Percentiles rank a stretch among this genome's conserved stretches.
Evolutionary conservation across 306 rosid genomes (phyloP).

Genomic region (Ormosia emarginata): DNA sequence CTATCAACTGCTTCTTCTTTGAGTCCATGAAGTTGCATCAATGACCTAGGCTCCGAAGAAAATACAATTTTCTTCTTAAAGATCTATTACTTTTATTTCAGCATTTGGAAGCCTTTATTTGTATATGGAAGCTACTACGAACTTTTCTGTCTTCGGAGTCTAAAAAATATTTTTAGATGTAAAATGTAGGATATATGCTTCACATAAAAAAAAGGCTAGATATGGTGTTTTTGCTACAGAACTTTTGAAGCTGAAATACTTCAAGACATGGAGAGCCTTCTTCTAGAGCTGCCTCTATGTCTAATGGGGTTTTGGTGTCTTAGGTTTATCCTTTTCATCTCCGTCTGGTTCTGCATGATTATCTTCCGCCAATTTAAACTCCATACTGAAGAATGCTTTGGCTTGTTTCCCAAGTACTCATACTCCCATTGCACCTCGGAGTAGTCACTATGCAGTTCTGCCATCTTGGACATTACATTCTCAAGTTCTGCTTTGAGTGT

Average conservation of each 20-base stretch:
- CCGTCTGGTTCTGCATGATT: slow-evolving; percentile 42
- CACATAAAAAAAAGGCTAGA: not conserved
- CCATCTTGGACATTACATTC: slow-evolving; percentile 41
- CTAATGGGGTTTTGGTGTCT: slow-evolving; percentile 23
- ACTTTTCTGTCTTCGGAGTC: not conserved
- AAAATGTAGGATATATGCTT: not conserved
- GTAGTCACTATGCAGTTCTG: slow-evolving; percentile 52
- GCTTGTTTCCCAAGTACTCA: slow-evolving; percentile 31
- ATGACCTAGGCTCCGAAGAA: not conserved
- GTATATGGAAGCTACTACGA: not conserved
- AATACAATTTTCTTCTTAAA: not conserved
- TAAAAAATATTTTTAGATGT: not conserved
- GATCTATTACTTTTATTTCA: not conserved
- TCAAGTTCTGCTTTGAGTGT: slow-evolving; percentile 56
- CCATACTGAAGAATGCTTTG: slow-evolving; percentile 37
- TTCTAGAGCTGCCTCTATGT: slow-evolving; percentile 23
- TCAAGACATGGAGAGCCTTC: slow-evolving; percentile 26
- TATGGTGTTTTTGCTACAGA: not conserved
- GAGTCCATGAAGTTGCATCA: not conserved
- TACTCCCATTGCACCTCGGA: slow-evolving; percentile 49
- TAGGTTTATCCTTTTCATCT: slow-evolving; percentile 13
- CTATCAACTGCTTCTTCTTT: not conserved
- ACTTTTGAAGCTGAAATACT: no score
- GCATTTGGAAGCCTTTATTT: not conserved
- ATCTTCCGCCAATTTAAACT: slow-evolving; percentile 52